Base-by-base conservation (phyloP, 345 rosid species). In the Erodium maritimum region DNA sequence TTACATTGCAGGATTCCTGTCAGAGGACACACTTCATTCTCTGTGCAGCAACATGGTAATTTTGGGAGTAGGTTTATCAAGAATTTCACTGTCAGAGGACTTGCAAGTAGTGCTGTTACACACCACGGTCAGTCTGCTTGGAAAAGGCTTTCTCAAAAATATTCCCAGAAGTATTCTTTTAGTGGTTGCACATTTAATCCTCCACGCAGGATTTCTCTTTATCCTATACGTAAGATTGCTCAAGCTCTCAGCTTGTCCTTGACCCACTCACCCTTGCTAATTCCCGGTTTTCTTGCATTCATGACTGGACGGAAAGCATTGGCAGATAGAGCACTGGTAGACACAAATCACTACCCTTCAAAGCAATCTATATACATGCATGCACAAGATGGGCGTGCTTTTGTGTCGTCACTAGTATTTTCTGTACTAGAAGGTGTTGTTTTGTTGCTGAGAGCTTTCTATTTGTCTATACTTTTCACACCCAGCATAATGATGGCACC, bases 401-500 rank as follows among this genome's bases (percentile, higher is more conserved):
- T 73, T 58, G 52, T 94, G 55, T 76, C 83, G 8, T 68, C 83
- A 7, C 23, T 85, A 34, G 34, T 80, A 57, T 65, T 72, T 29
- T 61, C 84, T 34, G 68, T 73, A 0, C 62, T 85, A 1, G 90
- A 85, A 69, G 82, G 86, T 61, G 67, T 85, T 25, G 50, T 73
- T 19, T 56, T 87, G 66, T 67, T 94, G 2, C 78, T 80, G 54
- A 87, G 99, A 76, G 86, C 91, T 71, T 37, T 87, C 23, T 85
- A 77, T 74, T 74, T 94, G 54, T 82, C 75, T 0, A 33, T 87
- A 66, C 64, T 94, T 74, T 82, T 94, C 61, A 78, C 86, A 1
- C 99, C 97, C 10, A 82, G 90, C 76, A 59, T 94, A 20, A 5
- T 81, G 19, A 78, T 94, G 95, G 89, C 90, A 1, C 86, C 95